A percentile compares a stretch with the other conserved stretches of the same genome.
Conservation (phyloP, 2,329 filamentous ascomycete species). For the Paraconiothyrium sp. region DNA sequence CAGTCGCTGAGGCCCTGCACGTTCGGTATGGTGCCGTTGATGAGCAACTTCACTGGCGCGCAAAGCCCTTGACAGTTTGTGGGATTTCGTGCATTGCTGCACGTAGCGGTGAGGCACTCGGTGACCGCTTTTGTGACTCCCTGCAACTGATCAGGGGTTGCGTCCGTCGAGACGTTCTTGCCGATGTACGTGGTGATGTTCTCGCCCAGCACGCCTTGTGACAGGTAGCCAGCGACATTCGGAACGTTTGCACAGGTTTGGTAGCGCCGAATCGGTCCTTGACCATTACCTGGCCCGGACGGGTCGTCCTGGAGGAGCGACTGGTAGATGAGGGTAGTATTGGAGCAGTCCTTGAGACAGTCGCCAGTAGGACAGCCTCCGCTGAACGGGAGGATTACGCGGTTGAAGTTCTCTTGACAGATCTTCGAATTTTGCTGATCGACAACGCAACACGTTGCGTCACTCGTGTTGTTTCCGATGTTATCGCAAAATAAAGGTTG, state of each 20-base stretch:
- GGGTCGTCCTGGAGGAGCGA: constrained; percentile 15
- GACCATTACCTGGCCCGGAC: constrained; percentile 19
- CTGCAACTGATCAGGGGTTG: constrained; percentile 12
- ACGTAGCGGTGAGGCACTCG: constrained; percentile 28
- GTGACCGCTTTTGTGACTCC: constrained; percentile 24
- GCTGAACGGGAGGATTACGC: neutral
- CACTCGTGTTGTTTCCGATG: constrained; percentile 13
- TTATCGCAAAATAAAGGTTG: constrained; percentile 15
- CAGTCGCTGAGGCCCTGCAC: constrained; percentile 26
- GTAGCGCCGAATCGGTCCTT: constrained; percentile 22
- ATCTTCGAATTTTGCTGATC: constrained; percentile 6
- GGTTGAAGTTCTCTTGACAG: constrained; percentile 14
- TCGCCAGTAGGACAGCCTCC: constrained; percentile 11
- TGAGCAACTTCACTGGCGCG: constrained; percentile 23
- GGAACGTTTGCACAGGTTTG: constrained; percentile 28
- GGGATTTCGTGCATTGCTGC: constrained; percentile 22
- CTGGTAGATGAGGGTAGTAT: constrained; percentile 18
- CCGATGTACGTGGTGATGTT: constrained; percentile 15
- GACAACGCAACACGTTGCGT: constrained; percentile 10
- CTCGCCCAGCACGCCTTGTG: constrained; percentile 12
- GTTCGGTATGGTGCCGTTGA: constrained; percentile 24
- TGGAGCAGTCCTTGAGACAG: constrained; percentile 16
- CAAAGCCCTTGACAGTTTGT: constrained; percentile 16
- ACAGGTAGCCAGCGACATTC: constrained; percentile 21
- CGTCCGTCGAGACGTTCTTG: constrained; percentile 15